phyloP scores from a whole-genome alignment of 768 basidiomycete species.

The Rhizopogon rudus region DNA sequence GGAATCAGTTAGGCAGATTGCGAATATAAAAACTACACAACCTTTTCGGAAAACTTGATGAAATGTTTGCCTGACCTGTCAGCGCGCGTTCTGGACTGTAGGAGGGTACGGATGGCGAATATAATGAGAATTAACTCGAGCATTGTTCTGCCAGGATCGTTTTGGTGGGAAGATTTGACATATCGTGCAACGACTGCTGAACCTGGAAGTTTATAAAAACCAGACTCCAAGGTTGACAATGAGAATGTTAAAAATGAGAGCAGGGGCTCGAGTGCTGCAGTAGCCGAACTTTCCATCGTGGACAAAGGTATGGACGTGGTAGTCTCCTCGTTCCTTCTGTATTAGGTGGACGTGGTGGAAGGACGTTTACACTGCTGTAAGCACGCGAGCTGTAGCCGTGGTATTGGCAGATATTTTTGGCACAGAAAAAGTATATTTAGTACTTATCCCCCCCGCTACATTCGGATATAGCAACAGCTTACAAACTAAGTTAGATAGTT shows the following conservation, averaged over 20 bases:
- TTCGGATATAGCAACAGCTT: no score
- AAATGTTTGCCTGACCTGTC: slow-evolving; percentile 85
- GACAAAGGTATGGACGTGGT: not conserved
- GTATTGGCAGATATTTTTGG: no score
- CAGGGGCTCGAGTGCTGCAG: slow-evolving; percentile 42
- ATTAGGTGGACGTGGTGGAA: not conserved
- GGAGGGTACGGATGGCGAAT: slow-evolving; percentile 86
- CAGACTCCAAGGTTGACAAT: slow-evolving; percentile 52
- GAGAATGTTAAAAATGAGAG: slow-evolving; percentile 63
- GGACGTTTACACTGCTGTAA: no score
- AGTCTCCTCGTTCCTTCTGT: no score
- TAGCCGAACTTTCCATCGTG: slow-evolving; percentile 31
- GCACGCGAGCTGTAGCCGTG: no score
- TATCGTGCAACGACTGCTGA: slow-evolving; percentile 85
- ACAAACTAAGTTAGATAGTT: no score
- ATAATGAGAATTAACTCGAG: slow-evolving; percentile 85
- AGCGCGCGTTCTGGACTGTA: slow-evolving; percentile 84
- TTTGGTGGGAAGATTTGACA: slow-evolving; percentile 90
- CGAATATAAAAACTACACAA: slow-evolving; percentile 24
- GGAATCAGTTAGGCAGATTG: not conserved
- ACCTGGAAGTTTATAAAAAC: slow-evolving; percentile 74
- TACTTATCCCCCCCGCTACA: no score
- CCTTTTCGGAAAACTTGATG: slow-evolving; percentile 89
- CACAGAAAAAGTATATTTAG: no score
- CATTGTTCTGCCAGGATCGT: slow-evolving; percentile 90